Base-by-base conservation (phyloP, 2,329 filamentous ascomycete species). In the Fusarium nisikadoi region DNA sequence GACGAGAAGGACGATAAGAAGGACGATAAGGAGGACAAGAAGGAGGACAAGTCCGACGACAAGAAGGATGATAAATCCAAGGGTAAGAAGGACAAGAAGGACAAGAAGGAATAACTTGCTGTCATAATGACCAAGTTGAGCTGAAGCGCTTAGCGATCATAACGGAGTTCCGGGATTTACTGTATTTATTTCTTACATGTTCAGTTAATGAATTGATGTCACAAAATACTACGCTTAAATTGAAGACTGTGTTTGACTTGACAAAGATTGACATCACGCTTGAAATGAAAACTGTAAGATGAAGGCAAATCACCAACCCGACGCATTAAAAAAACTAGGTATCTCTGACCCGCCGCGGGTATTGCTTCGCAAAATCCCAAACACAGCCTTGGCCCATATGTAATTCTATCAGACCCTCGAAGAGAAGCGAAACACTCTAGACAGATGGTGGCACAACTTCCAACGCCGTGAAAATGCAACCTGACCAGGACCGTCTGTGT, bases 401-500 rank as follows among this genome's bases (percentile, higher is more conserved):
- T 69, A 69, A 75, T 63, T 77, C 67, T 73, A 74, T 68, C 46
- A 68, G 68, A 67, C 71, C 64, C 68, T 62, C 68, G 54, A 57
- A 57, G 54, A 56, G 53, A 49, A 49, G 54, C 49, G 65, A 76
- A 77, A 70, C 62, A 73, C 57, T 45, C 49, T 56, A 62, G 72
- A 47, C 55, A 71, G 72, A 63, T 77, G 75, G 67, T 72, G 73
- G 73, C 73, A 77, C 72, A 66, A 75, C 65, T 74, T 76, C 73
- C 69, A 76, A 77, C 75, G 75, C 75, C 75, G 45, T 75, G 66
- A 74, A 77, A 76, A 77, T 77, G 75, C 75, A 75, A 75, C 71
- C 75, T 62, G 66, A 64, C 68, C 64, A 69, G 65, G 68, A 67
- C 74, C 73, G 27, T 65, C 36, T 55, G 55, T 68, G 25, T 68